Percentiles rank a stretch among this genome's conserved stretches.
Conservation (phyloP, 2,329 filamentous ascomycete species). For the Zymoseptoria ardabiliae region DNA sequence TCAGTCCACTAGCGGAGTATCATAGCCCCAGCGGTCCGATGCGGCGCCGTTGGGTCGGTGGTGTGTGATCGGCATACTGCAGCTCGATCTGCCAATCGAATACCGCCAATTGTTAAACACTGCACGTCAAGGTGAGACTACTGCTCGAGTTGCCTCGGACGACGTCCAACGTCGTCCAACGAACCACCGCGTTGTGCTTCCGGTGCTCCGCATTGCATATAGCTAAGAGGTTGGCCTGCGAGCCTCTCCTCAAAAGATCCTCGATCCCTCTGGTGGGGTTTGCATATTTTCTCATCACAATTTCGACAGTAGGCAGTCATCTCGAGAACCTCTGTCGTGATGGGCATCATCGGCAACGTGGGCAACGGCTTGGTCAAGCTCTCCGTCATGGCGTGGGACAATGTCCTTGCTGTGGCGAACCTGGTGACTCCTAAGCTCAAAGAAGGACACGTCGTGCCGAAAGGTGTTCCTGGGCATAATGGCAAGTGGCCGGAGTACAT, state of each 20-base stretch:
- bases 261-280: not conserved
- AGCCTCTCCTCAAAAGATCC: not conserved
- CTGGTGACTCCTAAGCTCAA: slow-evolving; percentile 32
- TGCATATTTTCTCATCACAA: not conserved
- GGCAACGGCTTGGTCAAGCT: slow-evolving; percentile 28
- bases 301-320: not conserved
- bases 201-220: not conserved
- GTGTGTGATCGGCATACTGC: not conserved
- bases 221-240: not conserved
- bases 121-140: not conserved
- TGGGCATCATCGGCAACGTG: slow-evolving; percentile 19
- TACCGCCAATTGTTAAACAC: not conserved
- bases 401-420: slow-evolving; percentile 33
- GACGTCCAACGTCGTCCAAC: not conserved
- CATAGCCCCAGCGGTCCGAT: not conserved
- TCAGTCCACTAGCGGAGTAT: not conserved
- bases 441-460: slow-evolving; percentile 31
- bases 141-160: not conserved
- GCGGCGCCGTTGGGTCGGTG: not conserved
- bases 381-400: slow-evolving; percentile 35
- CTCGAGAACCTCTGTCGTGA: slow-evolving; percentile 1
- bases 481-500: slow-evolving; percentile 34
- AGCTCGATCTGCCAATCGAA: not conserved
- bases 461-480: slow-evolving; percentile 29
- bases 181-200: not conserved